Base-by-base conservation (phyloP, 2,329 filamentous ascomycete species). In the Diaporthe sp. region DNA sequence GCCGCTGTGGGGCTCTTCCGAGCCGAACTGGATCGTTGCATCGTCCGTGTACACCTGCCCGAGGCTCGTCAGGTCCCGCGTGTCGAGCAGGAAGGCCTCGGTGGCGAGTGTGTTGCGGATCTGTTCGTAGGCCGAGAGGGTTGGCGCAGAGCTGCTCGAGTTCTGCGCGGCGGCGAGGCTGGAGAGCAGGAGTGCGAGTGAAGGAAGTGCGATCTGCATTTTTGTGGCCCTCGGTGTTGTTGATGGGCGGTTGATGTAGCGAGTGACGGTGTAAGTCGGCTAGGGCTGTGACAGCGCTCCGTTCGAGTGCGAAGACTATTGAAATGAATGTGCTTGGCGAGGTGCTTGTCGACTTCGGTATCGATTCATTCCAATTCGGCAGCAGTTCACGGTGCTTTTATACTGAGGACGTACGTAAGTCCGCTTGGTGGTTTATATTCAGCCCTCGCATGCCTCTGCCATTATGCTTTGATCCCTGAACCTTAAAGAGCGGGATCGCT, bases 71-170 rank as follows among this genome's bases (percentile, higher is more conserved):
- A 70, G 47, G 49, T 70, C 65, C 49, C 65, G 55, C 8, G 65
- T 70, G 49, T 70, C 65, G 13, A 70, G 65, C 12, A 70, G 65
- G 49, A 70, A 70, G 9, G 65, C 65, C 65, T 70, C 65, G 2
- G 15, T 39, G n/a, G 65, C 65, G n/a, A 70, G 65, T 0, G 65
- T 70, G 31, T 70, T 70, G 15, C 65, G 65, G 65, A 70, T 70
- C 49, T 70, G 65, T 34, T 70, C 65, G 65, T 70, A 70, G n/a
- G 65, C n/a, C 15, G 65, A 70, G 31, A 70, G 65, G 13, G 65
- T 55, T 2, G 65, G 65, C n/a, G 28, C 22, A 0, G 49, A 28
- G 42, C 17, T 12, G 28, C 42, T 34, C 28, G 42, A n/a, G 61
- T 5, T 67, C 34, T 70, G 65, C 34, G 65, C 65, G 1, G 49